Base-by-base conservation (phyloP, 2,329 filamentous ascomycete species). In the Talaromyces amestolkiae region DNA sequence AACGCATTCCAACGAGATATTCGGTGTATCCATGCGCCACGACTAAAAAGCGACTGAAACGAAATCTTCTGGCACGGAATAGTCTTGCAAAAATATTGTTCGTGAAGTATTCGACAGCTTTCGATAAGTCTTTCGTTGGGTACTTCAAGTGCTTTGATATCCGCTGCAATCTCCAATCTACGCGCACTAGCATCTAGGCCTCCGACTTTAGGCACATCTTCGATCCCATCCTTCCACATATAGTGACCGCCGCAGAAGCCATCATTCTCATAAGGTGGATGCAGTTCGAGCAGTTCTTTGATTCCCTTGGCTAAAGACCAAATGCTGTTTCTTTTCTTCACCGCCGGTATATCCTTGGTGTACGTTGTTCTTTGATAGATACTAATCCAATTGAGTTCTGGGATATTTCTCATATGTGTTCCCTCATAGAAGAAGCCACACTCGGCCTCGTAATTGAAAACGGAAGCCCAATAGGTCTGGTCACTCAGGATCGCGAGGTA, bases 301-400 rank as follows among this genome's bases (percentile, higher is more conserved):
- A 62, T 24, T 19, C 17, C 1, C 39, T 61, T 11, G 15, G 19
- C 31, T 27, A 62, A 19, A 24, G 64, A 63, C 68, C 65, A 63
- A 64, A 63, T 66, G 62, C 66, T 62, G 61, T 68, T 67, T 69
- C 69, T 66, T 66, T 68, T 65, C 61, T 68, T 43, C 63, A 71
- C 61, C 33, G 58, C 68, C 67, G 71, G 71, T 70, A 70, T 37
- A 19, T 45, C 67, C 69, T 71, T 68, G 64, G 69, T 68, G 69
- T 72, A 49, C 58, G 43, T 43, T 51, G 35, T 65, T 15, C 22
- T 56, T 47, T 58, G 37, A 35, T 62, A 65, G 35, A 65, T 58
- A 19, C 22, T 39, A 13, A 58, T 39, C 63, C 65, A 68, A 39
- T 68, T 65, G 45, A 58, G 9, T 10, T 39, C 47, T 39, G 10